Conservation (phyloP, 179 eudicot species). For the Vitellaria paradoxa region DNA sequence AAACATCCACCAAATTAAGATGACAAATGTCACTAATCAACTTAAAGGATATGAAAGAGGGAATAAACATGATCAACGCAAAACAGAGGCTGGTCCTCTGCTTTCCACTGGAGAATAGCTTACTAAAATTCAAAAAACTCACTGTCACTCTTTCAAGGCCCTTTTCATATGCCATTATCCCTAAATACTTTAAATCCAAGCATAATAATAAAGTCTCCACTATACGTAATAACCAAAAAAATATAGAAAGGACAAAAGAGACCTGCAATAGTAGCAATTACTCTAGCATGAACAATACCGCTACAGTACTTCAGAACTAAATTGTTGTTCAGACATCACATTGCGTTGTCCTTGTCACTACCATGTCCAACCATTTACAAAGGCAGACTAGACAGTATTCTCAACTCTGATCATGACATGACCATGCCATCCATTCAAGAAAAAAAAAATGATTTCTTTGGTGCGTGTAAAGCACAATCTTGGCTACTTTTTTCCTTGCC, state of each 20-base stretch:
- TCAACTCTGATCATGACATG: neutral
- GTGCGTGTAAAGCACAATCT: neutral
- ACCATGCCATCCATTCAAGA: neutral
- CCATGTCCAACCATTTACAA: conserved; percentile 3
- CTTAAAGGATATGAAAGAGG: neutral
- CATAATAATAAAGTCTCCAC: neutral
- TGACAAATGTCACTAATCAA: neutral
- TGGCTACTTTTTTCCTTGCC: neutral
- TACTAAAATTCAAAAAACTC: neutral
- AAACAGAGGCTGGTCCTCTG: conserved; percentile 10
- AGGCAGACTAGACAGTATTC: neutral
- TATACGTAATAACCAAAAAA: neutral
- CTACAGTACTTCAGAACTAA: neutral
- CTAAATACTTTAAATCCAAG: neutral
- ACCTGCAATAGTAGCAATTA: no score
- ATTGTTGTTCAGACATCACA: neutral
- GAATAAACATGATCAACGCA: neutral
- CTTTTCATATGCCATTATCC: neutral
- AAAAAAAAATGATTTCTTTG: neutral
- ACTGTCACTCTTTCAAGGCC: neutral
- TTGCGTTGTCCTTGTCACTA: neutral
- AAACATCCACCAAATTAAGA: neutral
- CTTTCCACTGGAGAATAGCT: neutral
- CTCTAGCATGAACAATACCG: neutral
- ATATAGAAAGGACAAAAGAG: no score